phyloP scores from a whole-genome alignment of 495 filamentous ascomycete species.

The Aspergillus bridgeri region DNA sequence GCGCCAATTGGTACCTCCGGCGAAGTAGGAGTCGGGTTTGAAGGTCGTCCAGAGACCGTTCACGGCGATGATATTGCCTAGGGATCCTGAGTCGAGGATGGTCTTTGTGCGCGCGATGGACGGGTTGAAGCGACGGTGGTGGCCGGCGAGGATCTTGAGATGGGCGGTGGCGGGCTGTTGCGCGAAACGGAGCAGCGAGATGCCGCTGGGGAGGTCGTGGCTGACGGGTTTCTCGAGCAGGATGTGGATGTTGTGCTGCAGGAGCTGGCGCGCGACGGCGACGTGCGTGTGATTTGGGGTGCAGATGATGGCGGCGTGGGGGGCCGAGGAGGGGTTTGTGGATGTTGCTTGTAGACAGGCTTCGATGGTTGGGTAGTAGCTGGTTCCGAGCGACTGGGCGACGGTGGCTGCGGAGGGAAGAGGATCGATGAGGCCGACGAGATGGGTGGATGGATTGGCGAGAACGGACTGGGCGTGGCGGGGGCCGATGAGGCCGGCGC shows the following conservation, averaged over 20 bases:
- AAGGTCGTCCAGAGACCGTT: conserved; percentile 53
- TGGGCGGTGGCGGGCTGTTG: conserved; percentile 20
- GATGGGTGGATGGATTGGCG: conserved; percentile 40
- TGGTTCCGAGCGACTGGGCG: conserved; percentile 26
- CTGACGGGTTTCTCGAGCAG: conserved; percentile 59
- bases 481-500: conserved; percentile 56
- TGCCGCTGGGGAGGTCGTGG: conserved; percentile 39
- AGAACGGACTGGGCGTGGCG: conserved; percentile 52
- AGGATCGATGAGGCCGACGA: conserved; percentile 53
- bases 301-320: conserved; percentile 57
- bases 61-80: conserved; percentile 50
- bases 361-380: conserved; percentile 35
- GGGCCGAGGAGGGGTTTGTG: conserved; percentile 10
- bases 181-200: conserved; percentile 24
- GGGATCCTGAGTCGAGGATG: conserved; percentile 32
- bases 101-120: conserved; percentile 50
- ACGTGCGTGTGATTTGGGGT: conserved; percentile 60
- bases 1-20: conserved; percentile 47
- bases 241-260: conserved; percentile 48
- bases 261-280: conserved; percentile 45
- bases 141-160: conserved; percentile 53
- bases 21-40: conserved; percentile 53
- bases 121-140: conserved; percentile 60
- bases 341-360: conserved; percentile 34
- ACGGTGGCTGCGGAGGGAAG: conserved; percentile 27